A percentile compares a stretch with the other conserved stretches of the same genome.
These are phyloP conservation scores for Chrysosporium keratinophilum DNA, from an alignment of 2,329 filamentous ascomycete genomes.

Conservation along the genomic window DNA sequence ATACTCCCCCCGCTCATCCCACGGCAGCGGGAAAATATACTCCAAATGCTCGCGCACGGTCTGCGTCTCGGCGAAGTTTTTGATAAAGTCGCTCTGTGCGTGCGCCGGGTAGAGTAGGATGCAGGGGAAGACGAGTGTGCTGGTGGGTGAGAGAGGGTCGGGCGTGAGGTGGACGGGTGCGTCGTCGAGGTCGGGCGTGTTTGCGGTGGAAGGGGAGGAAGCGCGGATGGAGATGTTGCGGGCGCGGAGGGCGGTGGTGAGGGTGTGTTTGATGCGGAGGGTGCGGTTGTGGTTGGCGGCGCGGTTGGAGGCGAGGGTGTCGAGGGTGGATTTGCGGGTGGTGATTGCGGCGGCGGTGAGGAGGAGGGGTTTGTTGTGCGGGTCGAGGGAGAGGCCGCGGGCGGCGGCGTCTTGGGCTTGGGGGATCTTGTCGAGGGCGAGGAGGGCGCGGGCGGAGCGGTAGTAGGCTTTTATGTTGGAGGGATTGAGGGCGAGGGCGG, in stretches of 20 bases:
- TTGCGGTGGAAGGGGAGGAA: conserved; percentile 18
- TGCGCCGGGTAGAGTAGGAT: conserved; percentile 77
- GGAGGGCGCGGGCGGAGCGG: conserved; percentile 65
- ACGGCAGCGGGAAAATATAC: conserved; percentile 80
- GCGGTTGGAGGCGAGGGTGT: conserved; percentile 47
- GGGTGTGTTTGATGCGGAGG: conserved; percentile 48
- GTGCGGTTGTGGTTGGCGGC: conserved; percentile 37
- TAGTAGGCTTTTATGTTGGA: conserved; percentile 84
- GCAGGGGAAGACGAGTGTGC: conserved; percentile 63
- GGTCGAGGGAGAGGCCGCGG: conserved; percentile 62
- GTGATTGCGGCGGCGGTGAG: conserved; percentile 54
- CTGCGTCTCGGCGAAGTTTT: conserved; percentile 70
- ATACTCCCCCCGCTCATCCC: conserved; percentile 65
- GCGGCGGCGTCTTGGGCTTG: conserved; percentile 74
- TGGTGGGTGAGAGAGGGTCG: conserved; percentile 62
- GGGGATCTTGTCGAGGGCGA: conserved; percentile 63
- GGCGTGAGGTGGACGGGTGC: conserved; percentile 59
- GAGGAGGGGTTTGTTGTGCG: conserved; percentile 56
- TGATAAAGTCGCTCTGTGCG: conserved; percentile 80
- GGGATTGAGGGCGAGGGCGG: conserved; percentile 67
- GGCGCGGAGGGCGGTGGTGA: conserved; percentile 57
- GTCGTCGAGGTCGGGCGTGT: conserved; percentile 81
- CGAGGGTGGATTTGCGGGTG: conserved; percentile 47
- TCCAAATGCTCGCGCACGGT: conserved; percentile 64
- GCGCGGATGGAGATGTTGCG: conserved; percentile 38